Percentiles rank a stretch among this genome's conserved stretches.
phyloP scores from a whole-genome alignment of 768 basidiomycete genomes.

The Tylopilus sp. region DNA sequence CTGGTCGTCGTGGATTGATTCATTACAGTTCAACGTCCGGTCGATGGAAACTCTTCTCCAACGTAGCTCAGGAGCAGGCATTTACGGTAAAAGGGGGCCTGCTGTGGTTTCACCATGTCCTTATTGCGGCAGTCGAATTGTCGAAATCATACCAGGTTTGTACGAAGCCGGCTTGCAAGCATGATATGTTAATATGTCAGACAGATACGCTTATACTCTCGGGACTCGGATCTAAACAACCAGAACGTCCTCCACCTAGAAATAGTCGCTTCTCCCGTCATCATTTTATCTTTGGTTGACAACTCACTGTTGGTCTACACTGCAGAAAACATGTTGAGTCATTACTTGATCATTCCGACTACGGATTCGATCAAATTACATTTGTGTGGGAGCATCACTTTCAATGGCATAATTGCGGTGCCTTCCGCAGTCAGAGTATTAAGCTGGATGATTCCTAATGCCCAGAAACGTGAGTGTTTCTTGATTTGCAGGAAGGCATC shows the following conservation, averaged over 20 bases:
- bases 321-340: slow-evolving; percentile 87
- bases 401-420: slow-evolving; percentile 81
- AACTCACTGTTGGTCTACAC: slow-evolving; percentile 95
- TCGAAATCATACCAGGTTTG: slow-evolving; percentile 73
- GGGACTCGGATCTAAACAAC: slow-evolving; percentile 83
- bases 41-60: slow-evolving; percentile 88
- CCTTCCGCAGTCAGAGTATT: slow-evolving; percentile 84
- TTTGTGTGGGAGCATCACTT: slow-evolving; percentile 92
- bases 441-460: slow-evolving; percentile 95
- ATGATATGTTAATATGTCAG: not conserved
- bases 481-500: not conserved
- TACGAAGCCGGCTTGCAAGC: slow-evolving; percentile 5
- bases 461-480: slow-evolving; percentile 78
- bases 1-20: slow-evolving; percentile 84
- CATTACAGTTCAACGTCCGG: slow-evolving; percentile 95
- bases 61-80: slow-evolving; percentile 78
- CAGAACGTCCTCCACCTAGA: slow-evolving; percentile 84
- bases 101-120: slow-evolving; percentile 94
- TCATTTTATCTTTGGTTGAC: slow-evolving; percentile 89
- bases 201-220: slow-evolving; percentile 90
- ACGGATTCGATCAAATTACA: slow-evolving; percentile 80
- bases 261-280: slow-evolving; percentile 67
- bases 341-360: slow-evolving; percentile 88
- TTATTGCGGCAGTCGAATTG: slow-evolving; percentile 87
- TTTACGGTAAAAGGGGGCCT: slow-evolving; percentile 89